These are phyloP conservation scores for Fusarium setosum DNA, from an alignment of 2,329 filamentous ascomycete genomes.

Conservation along the genomic window DNA sequence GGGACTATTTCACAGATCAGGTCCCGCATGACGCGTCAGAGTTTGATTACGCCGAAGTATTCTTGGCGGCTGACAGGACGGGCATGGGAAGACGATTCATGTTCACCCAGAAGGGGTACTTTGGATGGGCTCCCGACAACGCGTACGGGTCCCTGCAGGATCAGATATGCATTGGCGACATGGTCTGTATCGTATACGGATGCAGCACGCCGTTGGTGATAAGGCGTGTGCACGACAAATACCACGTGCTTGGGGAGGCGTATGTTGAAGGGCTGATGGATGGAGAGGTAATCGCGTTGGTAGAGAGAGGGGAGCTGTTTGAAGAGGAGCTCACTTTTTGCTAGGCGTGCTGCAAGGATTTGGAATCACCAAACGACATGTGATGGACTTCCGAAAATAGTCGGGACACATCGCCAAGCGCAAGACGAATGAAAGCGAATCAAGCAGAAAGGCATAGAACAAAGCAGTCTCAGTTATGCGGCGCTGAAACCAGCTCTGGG, in stretches of 20 bases:
- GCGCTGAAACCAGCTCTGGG: neutral
- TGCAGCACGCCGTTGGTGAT: constrained; percentile 20
- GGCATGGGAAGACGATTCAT: constrained; percentile 15
- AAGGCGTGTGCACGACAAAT: neutral
- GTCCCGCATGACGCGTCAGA: constrained; percentile 8
- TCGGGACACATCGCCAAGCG: no score
- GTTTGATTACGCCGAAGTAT: constrained; percentile 21
- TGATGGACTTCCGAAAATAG: no score
- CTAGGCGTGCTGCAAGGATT: neutral
- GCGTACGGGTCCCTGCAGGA: constrained; percentile 7
- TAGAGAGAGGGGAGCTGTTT: constrained; percentile 4
- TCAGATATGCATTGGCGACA: constrained; percentile 7
- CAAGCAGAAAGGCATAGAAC: no score
- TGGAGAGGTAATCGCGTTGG: constrained; percentile 4
- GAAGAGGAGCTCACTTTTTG: constrained; percentile 11
- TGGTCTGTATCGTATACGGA: constrained; percentile 13
- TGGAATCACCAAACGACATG: neutral
- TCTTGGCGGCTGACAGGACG: constrained; percentile 9
- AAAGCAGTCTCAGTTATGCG: no score
- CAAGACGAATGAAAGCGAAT: no score
- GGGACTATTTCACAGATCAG: constrained; percentile 14
- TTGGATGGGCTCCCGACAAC: constrained; percentile 25
- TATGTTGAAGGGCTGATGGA: constrained; percentile 25
- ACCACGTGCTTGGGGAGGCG: constrained; percentile 19
- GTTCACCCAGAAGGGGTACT: constrained; percentile 15